Evolutionary conservation across 2,329 filamentous ascomycete species (phyloP).

Genomic region (Exophiala sp.): DNA sequence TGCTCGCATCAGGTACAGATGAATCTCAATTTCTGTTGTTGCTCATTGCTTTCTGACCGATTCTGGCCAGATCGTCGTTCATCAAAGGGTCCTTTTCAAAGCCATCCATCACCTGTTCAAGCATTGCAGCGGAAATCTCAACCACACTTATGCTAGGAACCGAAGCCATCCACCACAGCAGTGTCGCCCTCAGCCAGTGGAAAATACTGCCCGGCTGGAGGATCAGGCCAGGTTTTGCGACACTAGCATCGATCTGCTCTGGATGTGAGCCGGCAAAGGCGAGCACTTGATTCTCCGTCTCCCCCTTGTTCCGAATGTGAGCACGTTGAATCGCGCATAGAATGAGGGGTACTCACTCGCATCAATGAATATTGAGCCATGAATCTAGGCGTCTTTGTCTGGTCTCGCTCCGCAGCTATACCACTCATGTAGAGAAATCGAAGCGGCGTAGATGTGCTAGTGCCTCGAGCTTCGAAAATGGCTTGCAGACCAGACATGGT

Average conservation of each 20-base stretch:
- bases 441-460: slow-evolving; percentile 35
- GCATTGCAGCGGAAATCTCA: slow-evolving; percentile 43
- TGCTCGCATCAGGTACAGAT: too few species aligned
- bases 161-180: slow-evolving; percentile 2
- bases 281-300: slow-evolving; percentile 45
- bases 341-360: slow-evolving; percentile 39
- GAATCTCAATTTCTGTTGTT: too few species aligned
- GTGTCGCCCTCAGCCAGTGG: slow-evolving; percentile 30
- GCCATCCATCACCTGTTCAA: slow-evolving; percentile 46
- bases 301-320: slow-evolving; percentile 39
- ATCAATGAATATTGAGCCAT: slow-evolving; percentile 43
- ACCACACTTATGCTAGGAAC: slow-evolving; percentile 25
- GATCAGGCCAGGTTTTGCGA: slow-evolving; percentile 47
- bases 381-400: slow-evolving; percentile 31
- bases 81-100: slow-evolving; percentile 47
- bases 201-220: slow-evolving; percentile 28
- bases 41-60: slow-evolving; percentile 31
- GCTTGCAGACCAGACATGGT: slow-evolving; percentile 37
- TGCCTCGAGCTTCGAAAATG: slow-evolving; percentile 31
- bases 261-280: slow-evolving; percentile 40
- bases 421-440: slow-evolving; percentile 53
- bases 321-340: not conserved
- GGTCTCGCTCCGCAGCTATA: slow-evolving; percentile 43
- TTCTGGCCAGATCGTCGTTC: slow-evolving; percentile 43
- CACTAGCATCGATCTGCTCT: slow-evolving; percentile 37